These are phyloP conservation scores for Glycine latifolia DNA, from an alignment of 306 rosid genomes.

Conservation along the genomic window DNA sequence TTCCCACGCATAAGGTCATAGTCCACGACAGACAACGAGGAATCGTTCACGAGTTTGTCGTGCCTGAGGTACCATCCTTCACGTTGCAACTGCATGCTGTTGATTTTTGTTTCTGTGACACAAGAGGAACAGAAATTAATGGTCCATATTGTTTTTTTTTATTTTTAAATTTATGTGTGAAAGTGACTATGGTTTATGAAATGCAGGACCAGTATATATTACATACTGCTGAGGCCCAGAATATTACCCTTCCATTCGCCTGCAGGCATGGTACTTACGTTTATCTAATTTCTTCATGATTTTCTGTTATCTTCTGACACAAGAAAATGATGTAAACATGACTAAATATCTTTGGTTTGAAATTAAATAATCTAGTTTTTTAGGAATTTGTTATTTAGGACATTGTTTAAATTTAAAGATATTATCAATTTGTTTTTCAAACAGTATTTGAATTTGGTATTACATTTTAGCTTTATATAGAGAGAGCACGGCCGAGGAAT, in stretches of 20 bases:
- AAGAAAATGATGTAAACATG: too few species aligned
- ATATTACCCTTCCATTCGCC: constrained; percentile 93
- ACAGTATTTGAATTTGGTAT: neutral
- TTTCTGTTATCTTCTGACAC: too few species aligned
- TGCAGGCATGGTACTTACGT: constrained; percentile 92
- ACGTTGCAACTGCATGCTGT: constrained; percentile 2
- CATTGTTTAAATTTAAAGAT: too few species aligned
- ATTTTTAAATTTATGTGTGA: neutral
- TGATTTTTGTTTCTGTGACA: too few species aligned
- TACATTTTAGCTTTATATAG: neutral
- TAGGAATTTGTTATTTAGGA: too few species aligned
- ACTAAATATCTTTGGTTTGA: too few species aligned
- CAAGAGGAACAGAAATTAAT: too few species aligned
- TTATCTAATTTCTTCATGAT: too few species aligned
- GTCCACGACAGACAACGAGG: constrained; percentile 88
- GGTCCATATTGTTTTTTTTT: neutral
- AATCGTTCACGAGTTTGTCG: constrained; percentile 81
- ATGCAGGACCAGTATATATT: constrained; percentile 95
- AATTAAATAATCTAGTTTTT: too few species aligned
- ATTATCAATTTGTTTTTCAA: neutral
- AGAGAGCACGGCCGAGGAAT: too few species aligned
- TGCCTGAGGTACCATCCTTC: constrained; percentile 76
- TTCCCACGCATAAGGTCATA: constrained; percentile 80
- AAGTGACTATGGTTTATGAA: constrained; percentile 3
- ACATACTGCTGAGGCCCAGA: constrained; percentile 91